phyloP scores from a whole-genome alignment of 163 green algal species.

The Botryococcus braunii region DNA sequence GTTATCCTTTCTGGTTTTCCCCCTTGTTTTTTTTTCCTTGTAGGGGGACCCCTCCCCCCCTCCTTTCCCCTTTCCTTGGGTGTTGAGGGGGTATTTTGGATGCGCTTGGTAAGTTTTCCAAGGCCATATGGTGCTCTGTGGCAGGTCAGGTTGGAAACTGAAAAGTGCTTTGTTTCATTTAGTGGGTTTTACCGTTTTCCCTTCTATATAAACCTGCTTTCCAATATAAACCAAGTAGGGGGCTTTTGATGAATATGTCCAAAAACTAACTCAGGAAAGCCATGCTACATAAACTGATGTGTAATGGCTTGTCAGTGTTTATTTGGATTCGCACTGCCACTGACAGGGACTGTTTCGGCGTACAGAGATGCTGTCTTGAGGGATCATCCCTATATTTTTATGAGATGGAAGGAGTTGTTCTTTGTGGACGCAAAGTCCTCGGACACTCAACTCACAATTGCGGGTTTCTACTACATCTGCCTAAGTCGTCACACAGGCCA shows the following conservation, averaged over 20 bases:
- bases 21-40: too few relatives aligned
- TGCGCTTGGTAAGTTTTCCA: too few relatives aligned
- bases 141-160: too few relatives aligned
- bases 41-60: too few relatives aligned
- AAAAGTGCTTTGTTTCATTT: too few relatives aligned
- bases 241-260: not conserved
- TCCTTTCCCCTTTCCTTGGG: too few relatives aligned
- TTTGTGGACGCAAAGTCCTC: slow-evolving; percentile 48
- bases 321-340: too few relatives aligned
- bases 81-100: too few relatives aligned
- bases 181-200: too few relatives aligned
- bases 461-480: slow-evolving; percentile 75
- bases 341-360: not conserved
- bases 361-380: slow-evolving; percentile 23
- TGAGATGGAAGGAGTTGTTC: slow-evolving; percentile 78
- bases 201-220: too few relatives aligned
- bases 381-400: slow-evolving; percentile 56
- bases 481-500: slow-evolving; percentile 42
- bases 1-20: too few relatives aligned
- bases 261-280: not conserved
- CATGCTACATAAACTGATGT: not conserved
- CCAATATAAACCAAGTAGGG: not conserved
- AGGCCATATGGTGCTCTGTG: too few relatives aligned
- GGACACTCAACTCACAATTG: slow-evolving; percentile 57
- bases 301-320: not conserved